Percentiles rank a stretch among this genome's conserved stretches.
Conservation (phyloP, 1,284 basidiomycete species). For the Rhodotorula sp. region DNA sequence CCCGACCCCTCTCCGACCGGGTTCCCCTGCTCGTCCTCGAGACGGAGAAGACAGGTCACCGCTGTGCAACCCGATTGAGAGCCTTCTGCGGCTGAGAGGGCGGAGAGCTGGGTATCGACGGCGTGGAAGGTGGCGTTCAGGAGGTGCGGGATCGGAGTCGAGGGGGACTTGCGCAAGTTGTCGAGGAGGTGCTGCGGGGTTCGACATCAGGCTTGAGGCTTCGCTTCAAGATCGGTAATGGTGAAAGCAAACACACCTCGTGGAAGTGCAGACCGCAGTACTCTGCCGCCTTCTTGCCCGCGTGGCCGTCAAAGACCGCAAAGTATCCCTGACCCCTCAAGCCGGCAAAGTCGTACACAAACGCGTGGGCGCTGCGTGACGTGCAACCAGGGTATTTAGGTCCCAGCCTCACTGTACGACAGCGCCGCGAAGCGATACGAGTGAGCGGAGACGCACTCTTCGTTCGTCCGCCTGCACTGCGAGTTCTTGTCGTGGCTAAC, state of each 20-base stretch:
- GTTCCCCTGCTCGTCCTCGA: constrained; percentile 66
- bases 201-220: too few species aligned
- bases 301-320: constrained; percentile 97
- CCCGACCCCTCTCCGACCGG: constrained; percentile 40
- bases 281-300: constrained; percentile 96
- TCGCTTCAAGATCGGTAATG: not conserved
- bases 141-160: constrained; percentile 74
- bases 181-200: constrained; percentile 37
- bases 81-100: constrained; percentile 71
- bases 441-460: constrained; percentile 58
- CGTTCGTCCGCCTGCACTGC: constrained; percentile 89
- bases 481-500: constrained; percentile 79
- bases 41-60: constrained; percentile 88
- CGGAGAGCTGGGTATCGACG: constrained; percentile 71
- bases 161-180: constrained; percentile 54
- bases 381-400: not conserved
- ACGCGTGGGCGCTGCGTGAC: constrained; percentile 68
- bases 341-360: constrained; percentile 87
- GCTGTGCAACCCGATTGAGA: constrained; percentile 97
- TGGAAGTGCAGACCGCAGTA: constrained; percentile 98
- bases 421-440: too few species aligned
- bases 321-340: constrained; percentile 95
- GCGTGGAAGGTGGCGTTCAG: constrained; percentile 91
- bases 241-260: constrained; percentile 61
- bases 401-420: too few species aligned